phyloP scores from a whole-genome alignment of 2,329 filamentous ascomycete species.

The Xylaria sp. region DNA sequence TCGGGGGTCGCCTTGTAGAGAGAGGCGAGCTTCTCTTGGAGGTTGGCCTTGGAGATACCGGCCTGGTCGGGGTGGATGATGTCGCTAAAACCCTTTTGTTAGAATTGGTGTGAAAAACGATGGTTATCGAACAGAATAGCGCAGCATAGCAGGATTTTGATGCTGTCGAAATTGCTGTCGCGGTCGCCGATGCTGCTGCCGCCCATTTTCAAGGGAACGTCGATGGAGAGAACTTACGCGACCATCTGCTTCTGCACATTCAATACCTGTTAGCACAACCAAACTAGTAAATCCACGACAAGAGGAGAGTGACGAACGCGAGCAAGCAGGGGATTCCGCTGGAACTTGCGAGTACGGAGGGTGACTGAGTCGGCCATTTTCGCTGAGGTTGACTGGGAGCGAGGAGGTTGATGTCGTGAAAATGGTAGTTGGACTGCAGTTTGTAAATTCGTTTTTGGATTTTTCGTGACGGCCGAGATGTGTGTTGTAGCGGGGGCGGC shows the following conservation, averaged over 20 bases:
- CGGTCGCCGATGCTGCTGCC: not conserved
- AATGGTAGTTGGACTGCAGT: slow-evolving; percentile 23
- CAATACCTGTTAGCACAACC: slow-evolving; percentile 14
- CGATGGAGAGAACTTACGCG: slow-evolving; percentile 29
- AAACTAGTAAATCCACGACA: not conserved
- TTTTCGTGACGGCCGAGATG: slow-evolving; percentile 33
- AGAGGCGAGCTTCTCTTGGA: slow-evolving; percentile 90
- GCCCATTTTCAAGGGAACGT: not conserved
- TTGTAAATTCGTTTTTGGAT: slow-evolving; percentile 31
- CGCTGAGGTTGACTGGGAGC: slow-evolving; percentile 48
- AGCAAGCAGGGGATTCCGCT: slow-evolving; percentile 94
- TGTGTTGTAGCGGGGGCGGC: slow-evolving; percentile 29
- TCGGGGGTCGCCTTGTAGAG: slow-evolving; percentile 99
- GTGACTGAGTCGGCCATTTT: slow-evolving; percentile 91
- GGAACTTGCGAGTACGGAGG: slow-evolving; percentile 99
- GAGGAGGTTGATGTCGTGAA: slow-evolving; percentile 30
- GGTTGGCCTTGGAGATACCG: slow-evolving; percentile 99
- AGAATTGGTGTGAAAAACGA: not conserved
- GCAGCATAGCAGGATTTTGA: not conserved
- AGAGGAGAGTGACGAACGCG: slow-evolving; percentile 24
- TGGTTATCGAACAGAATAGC: not conserved
- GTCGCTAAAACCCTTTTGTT: slow-evolving; percentile 67
- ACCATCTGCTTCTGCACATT: slow-evolving; percentile 33
- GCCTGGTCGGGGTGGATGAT: slow-evolving; percentile 98
- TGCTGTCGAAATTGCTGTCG: not conserved